Evolutionary conservation across 129 eudicot species (phyloP).

Genomic region (Deinandra increscens): DNA sequence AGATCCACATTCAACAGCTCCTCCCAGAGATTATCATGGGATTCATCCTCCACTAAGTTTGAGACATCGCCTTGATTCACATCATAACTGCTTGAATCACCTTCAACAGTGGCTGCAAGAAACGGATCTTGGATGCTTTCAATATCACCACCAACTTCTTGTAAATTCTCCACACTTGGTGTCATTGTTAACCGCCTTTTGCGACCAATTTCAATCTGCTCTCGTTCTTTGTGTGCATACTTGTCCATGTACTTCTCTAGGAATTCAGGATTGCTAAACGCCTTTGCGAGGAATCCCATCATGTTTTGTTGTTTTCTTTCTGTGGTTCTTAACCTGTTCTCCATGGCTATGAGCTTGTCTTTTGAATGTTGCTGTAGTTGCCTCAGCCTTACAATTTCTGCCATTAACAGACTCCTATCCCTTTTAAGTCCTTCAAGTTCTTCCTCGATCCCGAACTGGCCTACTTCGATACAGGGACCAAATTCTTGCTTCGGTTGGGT

Average conservation of each 20-base stretch:
- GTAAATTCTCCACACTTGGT: conserved; percentile 49
- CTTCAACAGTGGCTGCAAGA: conserved; percentile 44
- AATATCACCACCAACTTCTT: conserved; percentile 28
- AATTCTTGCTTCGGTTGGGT: conserved; percentile 52
- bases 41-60: conserved; percentile 36
- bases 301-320: conserved; percentile 76
- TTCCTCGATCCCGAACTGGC: conserved; percentile 70
- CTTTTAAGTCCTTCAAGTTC: conserved; percentile 61
- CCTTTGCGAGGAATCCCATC: conserved; percentile 76
- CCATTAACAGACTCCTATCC: conserved; percentile 55
- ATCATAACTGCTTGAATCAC: conserved; percentile 42
- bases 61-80: conserved; percentile 31
- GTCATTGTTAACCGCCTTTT: conserved; percentile 74
- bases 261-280: conserved; percentile 53
- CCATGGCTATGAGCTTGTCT: conserved; percentile 51
- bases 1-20: conserved; percentile 51
- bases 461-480: conserved; percentile 62
- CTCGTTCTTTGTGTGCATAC: conserved; percentile 32
- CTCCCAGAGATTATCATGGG: conserved; percentile 55
- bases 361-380: conserved; percentile 66
- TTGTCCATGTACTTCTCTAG: conserved; percentile 57
- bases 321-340: conserved; percentile 40
- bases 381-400: conserved; percentile 61
- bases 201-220: conserved; percentile 53
- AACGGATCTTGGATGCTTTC: conserved; percentile 39